Evolutionary conservation across 208 protist genomes (phyloP).

Genomic region (Angomonas deanei): DNA sequence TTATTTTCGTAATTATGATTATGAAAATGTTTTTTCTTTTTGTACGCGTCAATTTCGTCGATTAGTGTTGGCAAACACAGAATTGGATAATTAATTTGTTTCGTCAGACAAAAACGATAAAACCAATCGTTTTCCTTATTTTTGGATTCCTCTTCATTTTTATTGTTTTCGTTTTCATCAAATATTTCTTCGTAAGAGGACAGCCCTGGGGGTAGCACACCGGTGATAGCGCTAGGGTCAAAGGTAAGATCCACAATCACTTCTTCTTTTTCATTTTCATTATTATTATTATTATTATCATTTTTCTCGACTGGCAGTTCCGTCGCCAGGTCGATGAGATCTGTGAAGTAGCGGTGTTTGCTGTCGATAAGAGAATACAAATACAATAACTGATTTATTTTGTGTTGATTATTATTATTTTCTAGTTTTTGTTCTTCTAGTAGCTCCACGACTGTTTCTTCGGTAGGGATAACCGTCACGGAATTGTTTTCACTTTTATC

Average conservation of each 20-base stretch:
- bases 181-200: neutral
- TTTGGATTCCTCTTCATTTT: neutral
- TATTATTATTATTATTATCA: slow-evolving; percentile 1
- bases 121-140: neutral
- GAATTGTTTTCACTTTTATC: too few relatives aligned
- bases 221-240: neutral
- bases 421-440: too few relatives aligned
- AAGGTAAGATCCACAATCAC: neutral
- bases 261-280: neutral
- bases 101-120: neutral
- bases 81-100: slow-evolving; percentile 2
- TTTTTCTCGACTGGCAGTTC: neutral
- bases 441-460: too few relatives aligned
- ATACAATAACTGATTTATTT: neutral
- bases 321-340: neutral
- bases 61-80: neutral
- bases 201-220: neutral
- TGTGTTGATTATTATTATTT: too few relatives aligned
- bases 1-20: neutral
- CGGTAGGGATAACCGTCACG: too few relatives aligned
- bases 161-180: neutral
- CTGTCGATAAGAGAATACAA: neutral
- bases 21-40: neutral
- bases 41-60: neutral
- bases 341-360: neutral